Percentiles rank a stretch among this genome's conserved stretches.
phyloP scores from a whole-genome alignment of 331 rosid genomes.

The Rosa hybrid region DNA sequence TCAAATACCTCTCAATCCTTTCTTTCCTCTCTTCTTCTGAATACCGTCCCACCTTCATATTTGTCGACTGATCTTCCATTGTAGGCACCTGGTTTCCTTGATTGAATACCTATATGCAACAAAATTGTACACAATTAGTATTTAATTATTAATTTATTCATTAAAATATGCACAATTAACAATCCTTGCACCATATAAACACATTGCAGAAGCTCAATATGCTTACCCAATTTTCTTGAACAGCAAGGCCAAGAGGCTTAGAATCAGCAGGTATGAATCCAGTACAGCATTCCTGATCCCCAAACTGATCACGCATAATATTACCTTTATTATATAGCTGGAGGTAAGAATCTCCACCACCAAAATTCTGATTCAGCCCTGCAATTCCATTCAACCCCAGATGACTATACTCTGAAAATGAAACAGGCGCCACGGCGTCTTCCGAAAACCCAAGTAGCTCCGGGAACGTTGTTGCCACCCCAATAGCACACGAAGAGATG shows the following conservation, averaged over 20 bases:
- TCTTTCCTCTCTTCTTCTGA: conserved; percentile 91
- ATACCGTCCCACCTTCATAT: conserved; percentile 74
- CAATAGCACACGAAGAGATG: conserved; percentile 31
- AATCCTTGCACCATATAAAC: neutral
- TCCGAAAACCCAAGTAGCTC: conserved; percentile 40
- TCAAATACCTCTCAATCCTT: conserved; percentile 80
- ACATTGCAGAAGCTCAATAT: neutral
- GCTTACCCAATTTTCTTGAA: conserved; percentile 56
- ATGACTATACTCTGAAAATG: conserved; percentile 37
- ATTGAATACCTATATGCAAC: conserved; percentile 42
- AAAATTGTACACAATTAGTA: neutral
- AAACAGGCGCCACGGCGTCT: conserved; percentile 28
- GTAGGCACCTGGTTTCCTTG: conserved; percentile 62
- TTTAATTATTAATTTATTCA: neutral
- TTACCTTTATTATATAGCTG: conserved; percentile 4
- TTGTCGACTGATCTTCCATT: conserved; percentile 64
- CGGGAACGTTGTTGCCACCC: conserved; percentile 21
- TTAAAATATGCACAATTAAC: neutral
- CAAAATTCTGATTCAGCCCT: conserved; percentile 34
- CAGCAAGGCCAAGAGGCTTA: conserved; percentile 42
- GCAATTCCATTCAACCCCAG: conserved; percentile 31
- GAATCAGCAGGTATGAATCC: conserved; percentile 49
- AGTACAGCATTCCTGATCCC: conserved; percentile 46
- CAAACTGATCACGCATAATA: conserved; percentile 30
- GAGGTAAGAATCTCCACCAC: conserved; percentile 26